These are phyloP conservation scores for Kodamaea laetipori DNA, from an alignment of 805 yeast species.

Conservation along the genomic window DNA sequence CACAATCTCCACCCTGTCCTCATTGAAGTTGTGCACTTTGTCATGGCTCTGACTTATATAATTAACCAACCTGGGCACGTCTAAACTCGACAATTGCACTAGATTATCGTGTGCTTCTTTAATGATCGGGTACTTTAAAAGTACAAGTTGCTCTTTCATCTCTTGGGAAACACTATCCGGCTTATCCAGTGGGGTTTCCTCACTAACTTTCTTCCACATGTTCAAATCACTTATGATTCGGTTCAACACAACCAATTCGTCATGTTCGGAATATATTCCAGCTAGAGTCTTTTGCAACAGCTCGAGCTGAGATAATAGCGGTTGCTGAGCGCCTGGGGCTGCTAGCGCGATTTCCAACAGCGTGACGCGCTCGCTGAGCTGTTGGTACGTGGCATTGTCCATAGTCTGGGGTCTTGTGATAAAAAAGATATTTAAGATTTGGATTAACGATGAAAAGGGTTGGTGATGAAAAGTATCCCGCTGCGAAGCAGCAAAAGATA, in stretches of 20 bases:
- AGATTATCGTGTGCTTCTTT: slow-evolving; percentile 24
- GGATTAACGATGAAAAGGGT: neutral
- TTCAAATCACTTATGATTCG: slow-evolving; percentile 21
- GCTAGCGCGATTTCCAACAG: slow-evolving; percentile 15
- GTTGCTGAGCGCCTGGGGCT: slow-evolving; percentile 7
- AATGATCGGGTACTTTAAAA: slow-evolving; percentile 25
- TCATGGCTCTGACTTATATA: slow-evolving; percentile 20
- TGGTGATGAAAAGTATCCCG: neutral
- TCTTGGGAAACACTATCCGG: neutral
- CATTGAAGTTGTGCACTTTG: slow-evolving; percentile 20
- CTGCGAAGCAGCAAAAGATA: too few species aligned
- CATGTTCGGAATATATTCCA: slow-evolving; percentile 18
- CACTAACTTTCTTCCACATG: slow-evolving; percentile 19
- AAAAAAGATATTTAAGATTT: neutral
- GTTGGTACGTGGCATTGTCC: slow-evolving; percentile 13
- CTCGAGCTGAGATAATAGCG: slow-evolving; percentile 20
- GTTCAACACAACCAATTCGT: slow-evolving; percentile 23
- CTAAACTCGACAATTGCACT: slow-evolving; percentile 25
- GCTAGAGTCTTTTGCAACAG: slow-evolving; percentile 16
- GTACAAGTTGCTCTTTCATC: slow-evolving; percentile 20
- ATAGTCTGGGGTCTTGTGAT: slow-evolving; percentile 6
- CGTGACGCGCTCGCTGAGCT: slow-evolving; percentile 12
- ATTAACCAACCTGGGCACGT: slow-evolving; percentile 23
- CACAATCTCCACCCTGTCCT: slow-evolving; percentile 13
- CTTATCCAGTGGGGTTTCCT: slow-evolving; percentile 5